Conservation (phyloP, 305 asterid genomes). For the Withania somnifera region DNA sequence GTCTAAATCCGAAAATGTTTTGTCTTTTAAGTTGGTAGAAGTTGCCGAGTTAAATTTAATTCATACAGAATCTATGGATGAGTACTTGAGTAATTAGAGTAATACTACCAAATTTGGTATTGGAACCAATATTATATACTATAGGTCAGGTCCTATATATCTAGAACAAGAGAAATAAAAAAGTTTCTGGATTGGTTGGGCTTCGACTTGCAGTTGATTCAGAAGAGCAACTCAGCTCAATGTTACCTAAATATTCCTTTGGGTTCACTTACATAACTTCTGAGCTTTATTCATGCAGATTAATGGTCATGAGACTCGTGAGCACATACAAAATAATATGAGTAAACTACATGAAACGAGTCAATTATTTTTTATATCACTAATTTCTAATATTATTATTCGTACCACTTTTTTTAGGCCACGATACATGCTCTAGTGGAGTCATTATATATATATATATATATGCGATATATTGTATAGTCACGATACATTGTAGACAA, state of each 20-base stretch:
- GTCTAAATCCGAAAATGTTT: neutral
- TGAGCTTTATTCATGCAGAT: neutral
- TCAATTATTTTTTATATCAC: too few relatives aligned
- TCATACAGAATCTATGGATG: neutral
- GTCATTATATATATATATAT: too few relatives aligned
- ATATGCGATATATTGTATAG: too few relatives aligned
- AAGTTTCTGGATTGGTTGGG: neutral
- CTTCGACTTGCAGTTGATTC: neutral
- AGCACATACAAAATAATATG: neutral
- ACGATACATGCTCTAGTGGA: too few relatives aligned
- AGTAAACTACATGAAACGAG: too few relatives aligned
- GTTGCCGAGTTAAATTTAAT: neutral
- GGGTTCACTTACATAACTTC: neutral
- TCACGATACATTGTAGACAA: too few relatives aligned
- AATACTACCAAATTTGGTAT: neutral
- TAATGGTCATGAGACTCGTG: neutral
- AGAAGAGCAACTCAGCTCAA: neutral
- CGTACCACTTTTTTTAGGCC: too few relatives aligned
- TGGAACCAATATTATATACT: neutral
- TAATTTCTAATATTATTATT: too few relatives aligned
- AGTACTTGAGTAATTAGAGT: neutral
- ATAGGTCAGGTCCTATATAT: neutral
- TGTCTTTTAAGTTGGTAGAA: neutral
- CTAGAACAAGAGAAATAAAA: neutral
- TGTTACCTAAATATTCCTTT: neutral